These are phyloP conservation scores for Boletus subcaerulescens DNA, from an alignment of 768 basidiomycete genomes.

Conservation along the genomic window DNA sequence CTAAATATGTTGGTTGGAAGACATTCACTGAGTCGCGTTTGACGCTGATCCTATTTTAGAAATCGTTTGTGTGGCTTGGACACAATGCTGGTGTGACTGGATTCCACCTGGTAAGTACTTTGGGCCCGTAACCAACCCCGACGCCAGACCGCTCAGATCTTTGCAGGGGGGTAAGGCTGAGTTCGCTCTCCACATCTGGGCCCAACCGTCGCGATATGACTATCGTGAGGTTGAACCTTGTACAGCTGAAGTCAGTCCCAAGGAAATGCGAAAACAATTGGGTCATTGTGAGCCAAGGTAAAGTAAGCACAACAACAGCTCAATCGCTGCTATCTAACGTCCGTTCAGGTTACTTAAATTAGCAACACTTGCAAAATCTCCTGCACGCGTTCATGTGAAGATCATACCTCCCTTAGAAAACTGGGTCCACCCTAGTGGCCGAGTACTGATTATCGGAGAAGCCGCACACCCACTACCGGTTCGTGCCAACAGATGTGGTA, in stretches of 20 bases:
- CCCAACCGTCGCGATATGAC: slow-evolving; percentile 25
- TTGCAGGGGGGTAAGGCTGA: slow-evolving; percentile 40
- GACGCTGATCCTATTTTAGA: slow-evolving; percentile 9
- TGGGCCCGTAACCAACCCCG: too few species aligned
- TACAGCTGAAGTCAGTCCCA: slow-evolving; percentile 33
- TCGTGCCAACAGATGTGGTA: slow-evolving; percentile 15
- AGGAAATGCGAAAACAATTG: slow-evolving; percentile 30
- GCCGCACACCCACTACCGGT: slow-evolving; percentile 59
- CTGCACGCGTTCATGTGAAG: slow-evolving; percentile 37
- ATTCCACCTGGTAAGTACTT: slow-evolving; percentile 21
- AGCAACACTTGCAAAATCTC: slow-evolving; percentile 32
- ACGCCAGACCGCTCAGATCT: not conserved
- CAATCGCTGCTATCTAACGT: not conserved
- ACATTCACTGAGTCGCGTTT: not conserved
- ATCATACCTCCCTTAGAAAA: slow-evolving; percentile 42
- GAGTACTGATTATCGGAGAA: slow-evolving; percentile 55
- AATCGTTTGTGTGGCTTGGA: slow-evolving; percentile 19
- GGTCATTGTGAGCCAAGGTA: slow-evolving; percentile 39
- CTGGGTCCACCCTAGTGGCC: slow-evolving; percentile 47
- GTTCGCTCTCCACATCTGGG: slow-evolving; percentile 29
- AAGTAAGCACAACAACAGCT: not conserved
- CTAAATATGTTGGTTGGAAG: slow-evolving; percentile 13
- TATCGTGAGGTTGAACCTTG: slow-evolving; percentile 31
- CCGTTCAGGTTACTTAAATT: slow-evolving; percentile 37
- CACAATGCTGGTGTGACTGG: slow-evolving; percentile 20